A percentile compares a stretch with the other conserved stretches of the same genome.
These are phyloP conservation scores for Rhypophila decipiens DNA, from an alignment of 495 filamentous ascomycete genomes.

Conservation along the genomic window DNA sequence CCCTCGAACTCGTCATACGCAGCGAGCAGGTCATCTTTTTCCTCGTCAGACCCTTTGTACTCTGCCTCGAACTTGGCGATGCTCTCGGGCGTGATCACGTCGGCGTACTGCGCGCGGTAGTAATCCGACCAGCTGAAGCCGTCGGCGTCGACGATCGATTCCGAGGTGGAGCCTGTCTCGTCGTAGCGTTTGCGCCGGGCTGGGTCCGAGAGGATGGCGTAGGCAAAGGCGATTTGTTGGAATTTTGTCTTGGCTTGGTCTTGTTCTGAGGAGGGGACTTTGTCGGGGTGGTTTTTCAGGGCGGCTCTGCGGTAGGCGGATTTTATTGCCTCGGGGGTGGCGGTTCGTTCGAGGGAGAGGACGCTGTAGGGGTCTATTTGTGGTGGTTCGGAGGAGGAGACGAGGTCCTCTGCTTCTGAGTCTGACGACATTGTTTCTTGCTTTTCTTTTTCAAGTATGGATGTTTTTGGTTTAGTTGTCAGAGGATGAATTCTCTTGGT, in stretches of 20 bases:
- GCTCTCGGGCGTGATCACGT: slow-evolving; percentile 59
- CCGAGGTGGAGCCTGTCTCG: slow-evolving; percentile 76
- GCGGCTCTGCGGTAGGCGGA: slow-evolving; percentile 84
- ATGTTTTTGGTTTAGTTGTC: too few relatives aligned
- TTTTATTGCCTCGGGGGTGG: slow-evolving; percentile 67
- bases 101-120: slow-evolving; percentile 73
- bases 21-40: slow-evolving; percentile 65
- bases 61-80: slow-evolving; percentile 65
- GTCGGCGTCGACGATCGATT: slow-evolving; percentile 60
- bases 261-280: slow-evolving; percentile 57
- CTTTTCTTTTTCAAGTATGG: too few relatives aligned
- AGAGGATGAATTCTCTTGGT: too few relatives aligned
- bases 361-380: slow-evolving; percentile 78
- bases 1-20: slow-evolving; percentile 67
- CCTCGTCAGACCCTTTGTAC: slow-evolving; percentile 87
- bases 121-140: slow-evolving; percentile 88
- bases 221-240: slow-evolving; percentile 87
- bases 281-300: slow-evolving; percentile 88
- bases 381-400: slow-evolving; percentile 33
- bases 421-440: too few relatives aligned
- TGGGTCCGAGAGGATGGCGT: slow-evolving; percentile 81
- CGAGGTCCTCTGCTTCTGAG: slow-evolving; percentile 25
- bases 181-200: slow-evolving; percentile 78
- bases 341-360: slow-evolving; percentile 58
- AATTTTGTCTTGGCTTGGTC: slow-evolving; percentile 69